phyloP scores from a whole-genome alignment of 106 monocot species.

The Dactylorhiza incarnata region DNA sequence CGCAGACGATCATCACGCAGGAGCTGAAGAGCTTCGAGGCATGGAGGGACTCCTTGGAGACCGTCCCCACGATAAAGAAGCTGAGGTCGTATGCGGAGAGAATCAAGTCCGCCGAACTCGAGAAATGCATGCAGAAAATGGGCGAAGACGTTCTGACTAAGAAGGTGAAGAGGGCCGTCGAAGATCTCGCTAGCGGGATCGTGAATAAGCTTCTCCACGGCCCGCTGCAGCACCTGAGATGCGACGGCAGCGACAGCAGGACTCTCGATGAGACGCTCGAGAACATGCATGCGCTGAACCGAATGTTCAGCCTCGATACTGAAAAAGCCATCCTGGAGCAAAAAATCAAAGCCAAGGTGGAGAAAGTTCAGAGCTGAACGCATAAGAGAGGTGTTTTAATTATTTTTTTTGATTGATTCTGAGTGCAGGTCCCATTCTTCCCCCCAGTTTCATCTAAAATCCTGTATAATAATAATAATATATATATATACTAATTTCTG shows the following conservation, averaged over 20 bases:
- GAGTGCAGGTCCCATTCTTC: no score
- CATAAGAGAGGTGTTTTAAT: not conserved
- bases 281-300: constrained; percentile 94
- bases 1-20: constrained; percentile 61
- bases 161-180: constrained; percentile 72
- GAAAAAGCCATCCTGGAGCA: constrained; percentile 80
- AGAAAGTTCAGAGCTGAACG: constrained; percentile 57
- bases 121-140: constrained; percentile 82
- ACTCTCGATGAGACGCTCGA: constrained; percentile 88
- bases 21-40: constrained; percentile 76
- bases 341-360: constrained; percentile 91
- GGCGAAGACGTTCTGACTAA: constrained; percentile 62
- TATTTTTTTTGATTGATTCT: not conserved
- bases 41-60: constrained; percentile 94
- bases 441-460: not conserved
- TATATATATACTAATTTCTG: no score
- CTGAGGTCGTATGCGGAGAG: constrained; percentile 82
- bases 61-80: constrained; percentile 98
- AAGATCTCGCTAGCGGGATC: constrained; percentile 72
- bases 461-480: not conserved
- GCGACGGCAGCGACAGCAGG: constrained; percentile 70
- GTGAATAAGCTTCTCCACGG: constrained; percentile 95
- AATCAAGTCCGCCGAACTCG: constrained; percentile 63
- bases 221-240: constrained; percentile 91
- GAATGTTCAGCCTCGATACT: constrained; percentile 89